Evolutionary conservation across 345 rosid species (phyloP).

Genomic region (Lagerstroemia speciosa): DNA sequence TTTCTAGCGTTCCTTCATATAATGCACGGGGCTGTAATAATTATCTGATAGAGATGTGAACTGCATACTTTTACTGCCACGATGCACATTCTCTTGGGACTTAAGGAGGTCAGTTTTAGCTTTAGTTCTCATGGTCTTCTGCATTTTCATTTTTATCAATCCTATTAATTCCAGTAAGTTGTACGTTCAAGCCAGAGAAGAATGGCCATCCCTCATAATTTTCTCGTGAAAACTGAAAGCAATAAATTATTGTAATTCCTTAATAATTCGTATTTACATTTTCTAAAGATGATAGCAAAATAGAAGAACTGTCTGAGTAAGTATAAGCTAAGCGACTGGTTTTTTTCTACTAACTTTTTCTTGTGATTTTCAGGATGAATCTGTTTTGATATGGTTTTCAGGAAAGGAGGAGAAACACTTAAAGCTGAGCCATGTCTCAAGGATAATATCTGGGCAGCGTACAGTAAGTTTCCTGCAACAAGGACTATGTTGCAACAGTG

Average conservation of each 20-base stretch:
- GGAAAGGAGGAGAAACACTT: conserved; percentile 92
- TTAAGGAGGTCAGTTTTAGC: not conserved
- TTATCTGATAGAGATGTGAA: not conserved
- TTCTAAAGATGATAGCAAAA: not conserved
- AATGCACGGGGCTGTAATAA: not conserved
- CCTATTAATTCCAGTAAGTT: not conserved
- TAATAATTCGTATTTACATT: not conserved
- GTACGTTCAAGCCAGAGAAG: not conserved
- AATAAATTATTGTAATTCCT: not conserved
- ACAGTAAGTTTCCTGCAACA: conserved; percentile 59
- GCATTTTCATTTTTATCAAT: not conserved
- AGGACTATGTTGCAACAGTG: not conserved
- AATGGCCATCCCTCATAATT: not conserved
- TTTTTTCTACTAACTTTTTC: conserved; percentile 6
- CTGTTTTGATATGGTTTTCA: conserved; percentile 92
- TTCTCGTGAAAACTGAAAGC: not conserved
- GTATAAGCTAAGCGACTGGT: not conserved
- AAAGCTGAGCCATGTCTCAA: conserved; percentile 76
- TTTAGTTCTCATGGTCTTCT: not conserved
- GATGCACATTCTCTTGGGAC: not conserved
- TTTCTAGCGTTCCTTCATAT: not conserved
- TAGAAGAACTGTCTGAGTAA: not conserved
- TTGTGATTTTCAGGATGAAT: conserved; percentile 69
- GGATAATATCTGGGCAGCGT: conserved; percentile 93
- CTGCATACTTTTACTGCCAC: not conserved